Base-by-base conservation (phyloP, 495 filamentous ascomycete genomes). In the Parachaetomium inaequale region DNA sequence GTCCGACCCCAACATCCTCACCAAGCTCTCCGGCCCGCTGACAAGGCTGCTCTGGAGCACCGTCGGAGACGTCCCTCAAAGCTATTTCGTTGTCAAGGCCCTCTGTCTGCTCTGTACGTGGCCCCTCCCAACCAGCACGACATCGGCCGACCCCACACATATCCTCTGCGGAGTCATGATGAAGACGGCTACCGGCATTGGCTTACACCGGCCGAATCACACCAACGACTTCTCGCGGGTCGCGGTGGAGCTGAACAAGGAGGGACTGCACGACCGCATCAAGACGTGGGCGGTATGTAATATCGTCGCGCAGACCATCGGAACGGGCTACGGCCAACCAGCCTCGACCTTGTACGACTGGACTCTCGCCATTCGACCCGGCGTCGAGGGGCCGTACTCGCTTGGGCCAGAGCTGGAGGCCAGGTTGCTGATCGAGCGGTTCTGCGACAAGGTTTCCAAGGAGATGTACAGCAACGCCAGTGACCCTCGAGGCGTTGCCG, bases 211-310 rank as follows among this genome's bases (percentile, higher is more conserved):
- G 25, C 92, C 92, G 8, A 92, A 88, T 43, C 89, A 96, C 74
- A 87, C 88, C 21, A 91, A 96, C 70, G 92, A 96, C 74, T 96
- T 96, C 74, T 89, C 88, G 28, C 85, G 91, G 25, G 88, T 90
- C 43, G 85, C 86, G 5, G 85, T 96, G 19, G 88, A 93, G 65
- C 82, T 96, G 36, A 89, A 89, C 64, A 88, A 90, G 61, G 90
- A 93, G 65, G 90, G 96, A 63, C 79, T 96, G 58, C 83, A 87
- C 65, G 92, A 96, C 68, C 84, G 93, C 57, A 86, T 96, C 47
- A 84, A 85, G 61, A 96, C 92, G 0, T 96, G 92, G 92, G 92
- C 91, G 17, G 87, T 91, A 12, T 93, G 90, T 70, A 96, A 96
- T 70, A 91, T 94, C 68, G 91, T 96, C 49, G 87, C 91, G n/a